Conservation (phyloP, 2,329 filamentous ascomycete genomes). For the Penicillium vulpinum region DNA sequence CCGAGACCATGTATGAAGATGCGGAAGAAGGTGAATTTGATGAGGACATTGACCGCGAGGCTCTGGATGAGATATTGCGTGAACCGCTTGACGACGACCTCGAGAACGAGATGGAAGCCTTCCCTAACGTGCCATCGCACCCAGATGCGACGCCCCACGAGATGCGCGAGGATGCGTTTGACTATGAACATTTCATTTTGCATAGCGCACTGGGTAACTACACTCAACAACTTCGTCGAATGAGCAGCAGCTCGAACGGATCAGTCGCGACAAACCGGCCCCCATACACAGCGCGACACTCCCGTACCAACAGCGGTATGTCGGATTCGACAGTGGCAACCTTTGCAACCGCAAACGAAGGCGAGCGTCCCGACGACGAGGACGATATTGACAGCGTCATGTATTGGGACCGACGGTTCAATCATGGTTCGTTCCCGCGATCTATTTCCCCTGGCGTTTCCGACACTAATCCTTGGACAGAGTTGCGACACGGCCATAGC, state of each 20-base stretch:
- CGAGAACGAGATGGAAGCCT: slow-evolving; percentile 24
- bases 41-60: slow-evolving; percentile 64
- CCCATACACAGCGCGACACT: slow-evolving; percentile 34
- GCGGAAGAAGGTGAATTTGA: slow-evolving; percentile 44
- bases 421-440: slow-evolving; percentile 29
- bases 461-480: slow-evolving; percentile 18
- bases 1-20: slow-evolving; percentile 45
- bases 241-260: slow-evolving; percentile 44
- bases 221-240: slow-evolving; percentile 34
- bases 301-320: slow-evolving; percentile 57
- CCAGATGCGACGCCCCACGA: slow-evolving; percentile 74
- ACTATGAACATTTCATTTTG: slow-evolving; percentile 94
- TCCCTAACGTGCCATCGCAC: slow-evolving; percentile 20
- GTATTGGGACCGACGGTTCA: slow-evolving; percentile 41
- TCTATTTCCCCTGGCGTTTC: neutral
- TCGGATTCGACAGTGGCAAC: slow-evolving; percentile 62
- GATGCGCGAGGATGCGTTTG: slow-evolving; percentile 90
- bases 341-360: slow-evolving; percentile 65
- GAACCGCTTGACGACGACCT: slow-evolving; percentile 45
- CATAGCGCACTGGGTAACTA: slow-evolving; percentile 82
- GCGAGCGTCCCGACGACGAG: slow-evolving; percentile 35
- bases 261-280: slow-evolving; percentile 55
- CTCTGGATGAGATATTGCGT: slow-evolving; percentile 54
- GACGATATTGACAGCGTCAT: slow-evolving; percentile 45
- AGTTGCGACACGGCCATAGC: slow-evolving; percentile 27